Base-by-base conservation (phyloP, 768 basidiomycete species). In the Phaffia australis region DNA sequence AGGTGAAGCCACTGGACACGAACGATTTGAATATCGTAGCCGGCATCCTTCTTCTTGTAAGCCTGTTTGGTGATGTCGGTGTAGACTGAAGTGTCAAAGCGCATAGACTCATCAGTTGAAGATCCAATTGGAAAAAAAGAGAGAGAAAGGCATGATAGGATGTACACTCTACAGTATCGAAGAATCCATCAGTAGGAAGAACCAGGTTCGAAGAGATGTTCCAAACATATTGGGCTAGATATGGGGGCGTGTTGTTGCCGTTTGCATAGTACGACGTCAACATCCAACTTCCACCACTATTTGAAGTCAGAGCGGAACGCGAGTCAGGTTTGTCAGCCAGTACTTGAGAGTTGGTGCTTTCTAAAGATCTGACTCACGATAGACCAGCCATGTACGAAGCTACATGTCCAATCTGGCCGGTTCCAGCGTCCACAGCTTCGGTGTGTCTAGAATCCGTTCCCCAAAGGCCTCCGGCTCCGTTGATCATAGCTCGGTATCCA, bases 141-240 rank as follows among this genome's bases (percentile, higher is more conserved):
- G 11, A 42, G 35, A 42, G 35, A 42, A 42, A 42, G 35, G 35
- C 11, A 42, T 42, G 35, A 42, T 11, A 11, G 35, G 11, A 42
- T 11, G 35, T 11, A 42, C 35, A 42, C 4, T 42, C 35, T 42
- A 42, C 35, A 56, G 73, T 75, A 66, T 69, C 70, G 25, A 69
- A 35, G 23, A 69, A 58, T 35, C 30, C 29, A 52, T 75, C 73
- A 42, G 70, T 65, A 1, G 76, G 76, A 9, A 75, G 67, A 42
- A 76, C 69, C 50, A 77, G 66, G 68, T 77, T 75, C 27, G 72
- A 74, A 1, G 69, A 68, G 27, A 76, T 66, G 64, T 76, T 72
- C 76, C 75, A 76, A 63, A 76, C 75, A 60, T 74, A 72, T 15
- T 68, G 63, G 54, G 75, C 70, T 8, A 77, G 69, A 49, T 75